Conservation (phyloP, 345 rosid species). For the Eucalyptus globulus region DNA sequence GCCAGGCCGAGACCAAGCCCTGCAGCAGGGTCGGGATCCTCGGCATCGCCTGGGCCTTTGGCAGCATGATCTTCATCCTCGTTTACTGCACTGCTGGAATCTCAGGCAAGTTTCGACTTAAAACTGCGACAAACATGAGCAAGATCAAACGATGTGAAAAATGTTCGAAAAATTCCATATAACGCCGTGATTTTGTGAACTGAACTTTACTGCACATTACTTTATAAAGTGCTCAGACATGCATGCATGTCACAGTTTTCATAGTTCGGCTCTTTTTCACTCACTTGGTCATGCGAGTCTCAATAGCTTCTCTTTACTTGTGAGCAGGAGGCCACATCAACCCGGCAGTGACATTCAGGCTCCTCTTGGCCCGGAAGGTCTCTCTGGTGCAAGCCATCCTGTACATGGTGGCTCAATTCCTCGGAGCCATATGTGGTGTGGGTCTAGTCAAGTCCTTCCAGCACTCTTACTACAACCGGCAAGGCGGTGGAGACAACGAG, state of each 20-base stretch:
- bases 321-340: slow-evolving; percentile 69
- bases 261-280: background rate
- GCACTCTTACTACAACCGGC: slow-evolving; percentile 20
- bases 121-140: background rate
- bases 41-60: slow-evolving; percentile 83
- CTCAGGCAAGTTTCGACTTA: slow-evolving; percentile 27
- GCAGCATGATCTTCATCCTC: slow-evolving; percentile 29
- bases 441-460: slow-evolving; percentile 73
- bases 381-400: slow-evolving; percentile 51
- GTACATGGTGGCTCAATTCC: slow-evolving; percentile 68
- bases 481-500: slow-evolving; percentile 69
- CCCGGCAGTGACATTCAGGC: slow-evolving; percentile 83
- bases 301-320: background rate
- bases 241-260: background rate
- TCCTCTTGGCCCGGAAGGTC: slow-evolving; percentile 68
- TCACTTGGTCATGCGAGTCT: background rate
- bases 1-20: slow-evolving; percentile 30
- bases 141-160: background rate
- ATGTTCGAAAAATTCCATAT: too few relatives aligned
- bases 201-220: background rate
- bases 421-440: slow-evolving; percentile 79
- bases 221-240: background rate
- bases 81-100: slow-evolving; percentile 90
- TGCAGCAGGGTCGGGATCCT: slow-evolving; percentile 74
- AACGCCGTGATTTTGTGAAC: too few relatives aligned